Evolutionary conservation across 208 protist genomes (phyloP).

Genomic region (Lotmaria passim): DNA sequence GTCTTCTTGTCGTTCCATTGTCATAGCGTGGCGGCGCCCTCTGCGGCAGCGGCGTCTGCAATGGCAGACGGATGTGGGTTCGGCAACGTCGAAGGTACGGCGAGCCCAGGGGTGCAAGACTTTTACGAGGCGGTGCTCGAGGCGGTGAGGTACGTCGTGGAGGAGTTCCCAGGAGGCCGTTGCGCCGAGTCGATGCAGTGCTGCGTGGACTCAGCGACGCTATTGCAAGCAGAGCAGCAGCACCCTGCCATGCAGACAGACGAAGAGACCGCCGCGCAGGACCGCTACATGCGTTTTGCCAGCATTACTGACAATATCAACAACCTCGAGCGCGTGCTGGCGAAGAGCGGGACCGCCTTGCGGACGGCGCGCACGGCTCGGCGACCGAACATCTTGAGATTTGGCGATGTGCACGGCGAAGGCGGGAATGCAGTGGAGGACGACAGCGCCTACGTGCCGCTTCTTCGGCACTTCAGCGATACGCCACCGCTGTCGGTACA

Average conservation of each 20-base stretch:
- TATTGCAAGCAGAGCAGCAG: constrained; percentile 22
- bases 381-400: neutral
- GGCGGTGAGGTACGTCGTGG: constrained; percentile 58
- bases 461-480: constrained; percentile 25
- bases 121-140: constrained; percentile 73
- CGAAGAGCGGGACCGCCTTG: constrained; percentile 26
- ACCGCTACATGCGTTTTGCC: constrained; percentile 21
- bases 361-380: constrained; percentile 26
- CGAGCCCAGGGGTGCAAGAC: constrained; percentile 24
- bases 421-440: neutral
- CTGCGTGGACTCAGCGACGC: constrained; percentile 26
- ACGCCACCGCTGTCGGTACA: constrained; percentile 16
- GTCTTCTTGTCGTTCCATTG: constrained; percentile 83
- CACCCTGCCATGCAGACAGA: constrained; percentile 27
- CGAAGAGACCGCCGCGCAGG: constrained; percentile 18
- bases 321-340: constrained; percentile 32
- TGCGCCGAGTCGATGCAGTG: constrained; percentile 75
- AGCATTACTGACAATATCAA: constrained; percentile 35
- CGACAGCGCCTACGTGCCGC: constrained; percentile 27
- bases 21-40: constrained; percentile 27
- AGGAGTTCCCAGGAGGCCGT: constrained; percentile 62
- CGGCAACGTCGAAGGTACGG: neutral
- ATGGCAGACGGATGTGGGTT: too few species aligned
- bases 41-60: neutral
- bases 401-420: neutral